Evolutionary conservation across 2,329 filamentous ascomycete genomes (phyloP).

Genomic region (Phyllosticta citrichinensis): DNA sequence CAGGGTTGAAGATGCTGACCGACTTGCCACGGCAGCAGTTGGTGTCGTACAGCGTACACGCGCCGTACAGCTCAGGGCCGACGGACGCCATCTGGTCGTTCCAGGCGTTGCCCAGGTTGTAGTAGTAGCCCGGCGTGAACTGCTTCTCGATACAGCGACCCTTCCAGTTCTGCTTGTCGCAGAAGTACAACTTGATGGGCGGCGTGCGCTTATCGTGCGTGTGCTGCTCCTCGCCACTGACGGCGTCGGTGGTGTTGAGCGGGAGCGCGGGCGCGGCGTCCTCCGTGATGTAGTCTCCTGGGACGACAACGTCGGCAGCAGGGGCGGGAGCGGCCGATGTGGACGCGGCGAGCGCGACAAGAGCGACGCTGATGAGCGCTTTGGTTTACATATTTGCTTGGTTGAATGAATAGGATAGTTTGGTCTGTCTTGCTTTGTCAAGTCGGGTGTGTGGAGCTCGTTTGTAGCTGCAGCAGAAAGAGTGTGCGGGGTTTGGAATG

Average conservation of each 20-base stretch:
- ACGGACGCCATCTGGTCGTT: background rate
- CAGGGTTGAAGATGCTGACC: background rate
- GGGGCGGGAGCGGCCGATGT: background rate
- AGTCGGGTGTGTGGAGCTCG: background rate
- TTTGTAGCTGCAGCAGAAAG: background rate
- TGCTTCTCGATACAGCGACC: background rate
- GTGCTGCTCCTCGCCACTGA: background rate
- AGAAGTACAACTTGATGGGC: background rate
- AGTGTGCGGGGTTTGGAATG: background rate
- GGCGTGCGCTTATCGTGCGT: background rate
- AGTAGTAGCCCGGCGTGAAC: background rate
- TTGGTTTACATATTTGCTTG: background rate
- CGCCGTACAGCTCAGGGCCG: background rate
- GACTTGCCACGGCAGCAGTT: background rate
- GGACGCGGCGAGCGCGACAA: background rate
- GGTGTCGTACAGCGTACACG: background rate
- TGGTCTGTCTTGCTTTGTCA: background rate
- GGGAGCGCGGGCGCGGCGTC: background rate
- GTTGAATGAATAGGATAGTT: background rate
- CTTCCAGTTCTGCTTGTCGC: background rate
- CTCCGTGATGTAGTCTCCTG: background rate
- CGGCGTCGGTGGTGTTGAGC: background rate
- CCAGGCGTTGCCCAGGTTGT: background rate
- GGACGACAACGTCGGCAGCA: background rate
- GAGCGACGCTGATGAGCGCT: background rate